Base-by-base conservation (phyloP, 176 grass and related monocot genomes). In the Eleusine indica region DNA sequence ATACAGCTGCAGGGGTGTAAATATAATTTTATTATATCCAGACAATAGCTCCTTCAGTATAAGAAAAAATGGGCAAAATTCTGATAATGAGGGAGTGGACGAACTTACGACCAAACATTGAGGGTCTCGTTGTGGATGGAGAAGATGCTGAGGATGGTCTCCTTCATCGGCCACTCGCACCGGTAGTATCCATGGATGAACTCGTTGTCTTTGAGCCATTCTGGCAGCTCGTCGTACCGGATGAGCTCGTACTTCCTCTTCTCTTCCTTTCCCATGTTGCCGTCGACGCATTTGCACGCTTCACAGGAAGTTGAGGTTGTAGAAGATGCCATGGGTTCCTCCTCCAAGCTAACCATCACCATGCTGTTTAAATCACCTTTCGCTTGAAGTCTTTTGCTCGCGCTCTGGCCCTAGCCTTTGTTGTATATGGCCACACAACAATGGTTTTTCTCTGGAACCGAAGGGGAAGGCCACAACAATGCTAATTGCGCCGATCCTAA, bases 81-180 rank as follows among this genome's bases (percentile, higher is more conserved):
- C 9, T 37, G 5, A 10, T 22, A 3, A 10, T 22, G 42, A 0
- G 0, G 4, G 58, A 17, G 8, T 35, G 1, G 32, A 44, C 4
- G 18, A 37, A 83, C 93, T 90, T 87, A 96, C 88, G 90, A 81
- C 93, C 93, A 96, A 90, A 93, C 90, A 71, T 96, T 96, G 80
- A 96, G 90, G 12, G 90, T 93, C 71, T 96, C 93, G 71, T 96
- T 93, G 90, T 96, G 93, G 93, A 96, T 89, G 73, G 90, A 90
- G 89, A 96, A 93, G 71, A 93, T 86, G 88, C 93, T 93, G 72
- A 92, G 86, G 78, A 96, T 58, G 19, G 90, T 91, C 80, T 96
- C 90, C 86, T 84, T 88, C 83, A 96, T 82, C 18, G 93, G 93
- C 93, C 93, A 96, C 89, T 96, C 86, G 66, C 90, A 92, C 0